A percentile compares a stretch with the other conserved stretches of the same genome.
Conservation (phyloP, 306 rosid species). For the Rosa persica region DNA sequence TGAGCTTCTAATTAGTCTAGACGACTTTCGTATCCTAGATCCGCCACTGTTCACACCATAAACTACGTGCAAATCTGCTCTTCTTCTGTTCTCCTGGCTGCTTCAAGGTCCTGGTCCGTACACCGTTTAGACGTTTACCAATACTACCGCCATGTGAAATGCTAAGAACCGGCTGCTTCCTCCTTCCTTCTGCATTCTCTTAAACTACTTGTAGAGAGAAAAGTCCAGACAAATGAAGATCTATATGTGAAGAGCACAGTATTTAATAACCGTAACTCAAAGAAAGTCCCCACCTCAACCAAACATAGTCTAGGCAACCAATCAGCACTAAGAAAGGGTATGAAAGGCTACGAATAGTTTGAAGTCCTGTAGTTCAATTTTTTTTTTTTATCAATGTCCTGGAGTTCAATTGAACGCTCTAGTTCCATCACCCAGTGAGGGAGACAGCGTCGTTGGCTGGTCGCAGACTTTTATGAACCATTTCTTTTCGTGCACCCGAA, state of each 20-base stretch:
- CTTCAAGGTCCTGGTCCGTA: slow-evolving; percentile 4
- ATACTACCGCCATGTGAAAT: neutral
- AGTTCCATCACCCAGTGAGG: neutral
- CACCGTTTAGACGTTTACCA: neutral
- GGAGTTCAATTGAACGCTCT: neutral
- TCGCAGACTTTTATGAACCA: slow-evolving; percentile 20
- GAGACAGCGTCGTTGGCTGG: neutral
- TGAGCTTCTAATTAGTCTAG: too few relatives aligned
- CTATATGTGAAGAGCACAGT: neutral
- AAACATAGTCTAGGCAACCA: neutral
- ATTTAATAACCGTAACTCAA: neutral
- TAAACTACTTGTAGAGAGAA: neutral
- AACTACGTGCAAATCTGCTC: neutral
- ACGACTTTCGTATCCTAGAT: too few relatives aligned
- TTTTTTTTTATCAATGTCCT: too few relatives aligned
- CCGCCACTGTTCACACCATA: neutral
- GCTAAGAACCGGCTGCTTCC: neutral
- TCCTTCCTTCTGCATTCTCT: neutral
- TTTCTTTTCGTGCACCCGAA: neutral
- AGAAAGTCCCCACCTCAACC: neutral
- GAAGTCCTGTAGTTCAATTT: neutral
- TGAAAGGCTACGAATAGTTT: neutral
- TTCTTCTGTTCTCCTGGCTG: neutral
- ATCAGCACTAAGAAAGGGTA: neutral
- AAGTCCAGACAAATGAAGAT: neutral